A percentile compares a stretch with the other conserved stretches of the same genome.
These are phyloP conservation scores for Trichoderma aggressivum DNA, from an alignment of 2,329 filamentous ascomycete genomes.

Conservation along the genomic window DNA sequence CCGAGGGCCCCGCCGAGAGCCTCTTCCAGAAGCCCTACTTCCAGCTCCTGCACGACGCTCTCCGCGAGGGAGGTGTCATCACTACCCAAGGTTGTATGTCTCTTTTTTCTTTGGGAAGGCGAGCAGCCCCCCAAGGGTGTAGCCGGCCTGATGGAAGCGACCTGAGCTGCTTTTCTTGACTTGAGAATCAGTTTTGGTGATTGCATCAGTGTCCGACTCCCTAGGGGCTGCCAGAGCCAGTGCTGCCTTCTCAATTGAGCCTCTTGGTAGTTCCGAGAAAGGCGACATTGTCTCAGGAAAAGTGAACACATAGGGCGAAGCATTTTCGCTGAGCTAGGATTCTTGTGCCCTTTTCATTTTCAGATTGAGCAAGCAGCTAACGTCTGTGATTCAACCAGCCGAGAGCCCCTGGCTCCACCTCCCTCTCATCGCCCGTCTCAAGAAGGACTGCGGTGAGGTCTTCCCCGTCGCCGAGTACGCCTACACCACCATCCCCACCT, in stretches of 20 bases:
- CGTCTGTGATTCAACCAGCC: constrained; percentile 51
- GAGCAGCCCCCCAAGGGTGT: constrained; percentile 33
- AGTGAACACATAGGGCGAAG: neutral
- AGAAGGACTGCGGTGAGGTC: constrained; percentile 94
- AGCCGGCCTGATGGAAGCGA: constrained; percentile 26
- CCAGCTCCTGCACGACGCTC: constrained; percentile 82
- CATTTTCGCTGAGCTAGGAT: neutral
- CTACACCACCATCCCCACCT: constrained; percentile 98
- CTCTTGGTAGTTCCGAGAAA: constrained; percentile 36
- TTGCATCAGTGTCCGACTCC: constrained; percentile 20
- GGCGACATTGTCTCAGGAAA: neutral
- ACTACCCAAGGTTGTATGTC: constrained; percentile 99
- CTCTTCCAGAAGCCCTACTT: constrained; percentile 99
- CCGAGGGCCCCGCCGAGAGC: constrained; percentile 91
- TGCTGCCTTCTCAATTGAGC: constrained; percentile 36
- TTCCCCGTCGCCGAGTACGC: constrained; percentile 98
- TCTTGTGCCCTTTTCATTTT: neutral
- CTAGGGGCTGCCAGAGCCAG: constrained; percentile 38
- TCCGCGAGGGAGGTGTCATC: constrained; percentile 95
- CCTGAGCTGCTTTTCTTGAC: constrained; percentile 4
- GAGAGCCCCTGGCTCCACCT: constrained; percentile 99
- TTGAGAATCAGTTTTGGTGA: neutral
- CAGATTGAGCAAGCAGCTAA: neutral
- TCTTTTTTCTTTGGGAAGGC: constrained; percentile 55
- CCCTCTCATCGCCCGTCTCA: constrained; percentile 86